Evolutionary conservation across 2,329 filamentous ascomycete species (phyloP), one percentile per base, ranked within the genome.

Genomic region (Fusarium beomiforme): DNA sequence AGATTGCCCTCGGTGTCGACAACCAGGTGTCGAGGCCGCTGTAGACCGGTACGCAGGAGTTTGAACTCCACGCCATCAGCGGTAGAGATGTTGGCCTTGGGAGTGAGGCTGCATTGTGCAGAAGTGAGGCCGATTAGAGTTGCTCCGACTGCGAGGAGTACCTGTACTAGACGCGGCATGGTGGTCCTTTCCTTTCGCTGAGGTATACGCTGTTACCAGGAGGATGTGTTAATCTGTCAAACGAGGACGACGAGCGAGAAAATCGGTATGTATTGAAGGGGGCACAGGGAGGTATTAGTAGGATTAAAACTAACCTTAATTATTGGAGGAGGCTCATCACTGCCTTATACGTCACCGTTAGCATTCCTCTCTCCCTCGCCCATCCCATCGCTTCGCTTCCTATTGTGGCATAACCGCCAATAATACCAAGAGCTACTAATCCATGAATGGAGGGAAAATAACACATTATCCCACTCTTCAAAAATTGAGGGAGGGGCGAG

Each of bases 1-100:
- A 64, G 58, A 24, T 64, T 63, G 16, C 60, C 60, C 13, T 63
- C 39, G 0, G 58, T 55, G 3, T 64, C 60, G 8, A 63, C 37
- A 33, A 64, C 58, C 3, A 64, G 46, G 2, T 64, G 60, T 19
- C 60, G 58, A 21, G 60, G 60, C 8, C 60, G 26, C 21, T 63
- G 60, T 1, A 64, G 10, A 24, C 58, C 46, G 7, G 44, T 46
- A 3, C 24, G 58, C 0, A 64, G 19, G 0, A 64, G 58, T 2
- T 64, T 64, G 16, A 39, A 54, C 19, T 46, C 60, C 6, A 64
- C 60, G 3, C 58, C 60, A 34, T 64, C 33, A 21, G 39, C 37
- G 3, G 60, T 64, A 23, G 57, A n/a, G 33, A 64, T 64, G 10
- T 17, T 64, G 8, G 46, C 33, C 0, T 11, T 44, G 1, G 60